A percentile compares a stretch with the other conserved stretches of the same genome.
Conservation (phyloP, 202 grass and related monocot genomes). For the Setaria viridis region DNA sequence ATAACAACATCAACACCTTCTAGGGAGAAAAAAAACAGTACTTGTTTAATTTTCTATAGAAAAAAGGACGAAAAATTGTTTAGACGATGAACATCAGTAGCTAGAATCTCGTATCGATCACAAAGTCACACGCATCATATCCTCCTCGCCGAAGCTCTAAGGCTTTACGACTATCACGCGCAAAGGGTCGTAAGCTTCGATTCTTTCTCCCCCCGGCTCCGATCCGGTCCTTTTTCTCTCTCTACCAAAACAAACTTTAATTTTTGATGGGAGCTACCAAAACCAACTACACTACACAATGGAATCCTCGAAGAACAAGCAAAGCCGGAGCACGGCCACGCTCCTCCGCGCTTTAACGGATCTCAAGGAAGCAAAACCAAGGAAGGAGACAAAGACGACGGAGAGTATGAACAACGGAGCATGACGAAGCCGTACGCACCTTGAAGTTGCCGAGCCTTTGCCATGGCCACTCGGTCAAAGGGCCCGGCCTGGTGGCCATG, state of each 20-base stretch:
- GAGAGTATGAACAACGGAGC: no score
- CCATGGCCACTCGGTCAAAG: slow-evolving; percentile 96
- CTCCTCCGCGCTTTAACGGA: background rate
- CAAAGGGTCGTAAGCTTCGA: no score
- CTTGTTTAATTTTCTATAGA: no score
- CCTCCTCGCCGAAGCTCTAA: no score
- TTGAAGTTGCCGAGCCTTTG: slow-evolving; percentile 84
- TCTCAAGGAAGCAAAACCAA: background rate
- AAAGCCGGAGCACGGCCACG: background rate
- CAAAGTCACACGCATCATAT: no score
- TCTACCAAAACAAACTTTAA: no score
- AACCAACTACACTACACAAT: no score
- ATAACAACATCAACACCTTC: background rate
- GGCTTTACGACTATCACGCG: no score
- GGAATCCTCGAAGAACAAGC: no score
- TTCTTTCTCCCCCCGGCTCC: no score
- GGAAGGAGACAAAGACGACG: background rate
- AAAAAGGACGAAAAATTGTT: background rate
- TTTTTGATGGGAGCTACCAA: no score
- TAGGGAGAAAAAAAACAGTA: background rate
- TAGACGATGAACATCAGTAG: background rate
- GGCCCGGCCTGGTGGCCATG: slow-evolving; percentile 87
- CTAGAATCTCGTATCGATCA: background rate
- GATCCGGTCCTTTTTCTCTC: no score
- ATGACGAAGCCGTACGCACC: slow-evolving; percentile 41